Evolutionary conservation across 345 rosid genomes (phyloP), one percentile per base, ranked within the genome.

Genomic region (Eucalyptus regnans): DNA sequence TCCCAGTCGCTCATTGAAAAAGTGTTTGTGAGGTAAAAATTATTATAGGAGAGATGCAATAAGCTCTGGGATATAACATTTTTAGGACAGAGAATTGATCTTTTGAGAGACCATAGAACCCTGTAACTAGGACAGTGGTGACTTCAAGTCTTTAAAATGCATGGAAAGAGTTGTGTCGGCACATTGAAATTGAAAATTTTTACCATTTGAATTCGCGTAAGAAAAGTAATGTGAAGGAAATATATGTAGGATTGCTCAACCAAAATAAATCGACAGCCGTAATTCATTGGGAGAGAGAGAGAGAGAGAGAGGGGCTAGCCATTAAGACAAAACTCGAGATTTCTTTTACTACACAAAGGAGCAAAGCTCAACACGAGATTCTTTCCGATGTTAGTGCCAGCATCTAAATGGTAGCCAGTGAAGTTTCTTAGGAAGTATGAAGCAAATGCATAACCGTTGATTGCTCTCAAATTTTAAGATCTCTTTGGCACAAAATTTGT

Each of bases 1-100:
- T 64, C 37, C 5, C 71, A 29, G 0, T 7, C 3, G 18, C 1
- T 3, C 71, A 29, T 13, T 62, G 17, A 29, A 13, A 13, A 62
- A 29, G 16, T 27, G 16, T 62, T 12, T 2, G 16, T 12, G 33
- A 62, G 71, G 25, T 23, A 13, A 62, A 12, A 62, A 23, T 0
- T 51, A 51, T 62, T 62, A 29, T 29, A 12, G 1, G 29, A 23
- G 64, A 58, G n/a, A 11, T 3, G n/a, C n/a, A 25, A 58, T 25
- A 10, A 58, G 8, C 20, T 51, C 17, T 29, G 4, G 31, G 41
- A 66, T 15, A 0, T 9, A 0, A 66, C 6, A 66, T 66, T 66
- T 66, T 31, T 31, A 0, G 22, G 3, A 31, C 1, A 2, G 76
- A 15, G 41, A 66, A 15, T 66, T 0, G 3, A 66, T 31, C 22